These are phyloP conservation scores for Colletotrichum neosansevieriae DNA, from an alignment of 2,329 filamentous ascomycete genomes.

Conservation along the genomic window DNA sequence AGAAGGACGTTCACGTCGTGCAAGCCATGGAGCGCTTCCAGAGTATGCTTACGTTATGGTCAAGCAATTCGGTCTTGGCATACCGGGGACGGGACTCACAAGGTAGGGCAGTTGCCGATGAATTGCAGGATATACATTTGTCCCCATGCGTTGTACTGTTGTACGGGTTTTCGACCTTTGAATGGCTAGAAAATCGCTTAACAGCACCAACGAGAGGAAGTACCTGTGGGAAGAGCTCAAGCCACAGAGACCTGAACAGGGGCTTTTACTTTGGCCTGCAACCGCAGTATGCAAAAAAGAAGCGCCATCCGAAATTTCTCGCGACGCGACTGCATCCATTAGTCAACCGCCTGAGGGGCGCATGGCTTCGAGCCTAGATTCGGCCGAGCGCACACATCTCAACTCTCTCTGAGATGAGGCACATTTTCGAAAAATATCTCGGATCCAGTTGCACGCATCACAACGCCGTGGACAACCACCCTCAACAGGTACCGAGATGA, in stretches of 20 bases:
- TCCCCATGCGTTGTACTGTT: not conserved
- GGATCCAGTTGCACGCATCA: too few species aligned
- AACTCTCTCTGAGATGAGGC: not conserved
- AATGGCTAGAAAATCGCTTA: too few species aligned
- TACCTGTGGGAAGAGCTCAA: too few species aligned
- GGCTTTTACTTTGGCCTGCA: too few species aligned
- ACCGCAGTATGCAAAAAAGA: too few species aligned
- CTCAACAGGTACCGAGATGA: too few species aligned
- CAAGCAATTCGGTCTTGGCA: not conserved
- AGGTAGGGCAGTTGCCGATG: not conserved
- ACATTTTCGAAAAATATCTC: not conserved
- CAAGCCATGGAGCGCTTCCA: slow-evolving; percentile 17
- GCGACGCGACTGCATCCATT: not conserved
- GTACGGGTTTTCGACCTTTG: too few species aligned
- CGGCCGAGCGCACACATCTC: slow-evolving; percentile 1
- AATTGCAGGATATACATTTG: not conserved
- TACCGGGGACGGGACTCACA: not conserved
- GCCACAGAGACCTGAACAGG: too few species aligned
- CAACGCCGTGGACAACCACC: too few species aligned
- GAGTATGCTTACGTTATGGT: not conserved
- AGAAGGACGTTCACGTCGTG: not conserved
- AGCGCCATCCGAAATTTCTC: slow-evolving; percentile 10
- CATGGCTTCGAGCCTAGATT: slow-evolving; percentile 3
- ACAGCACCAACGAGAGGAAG: too few species aligned
- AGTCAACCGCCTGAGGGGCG: not conserved